Evolutionary conservation across 2,329 filamentous ascomycete species (phyloP), one percentile per base, ranked within the genome.

Genomic region (Diatrype stigma): DNA sequence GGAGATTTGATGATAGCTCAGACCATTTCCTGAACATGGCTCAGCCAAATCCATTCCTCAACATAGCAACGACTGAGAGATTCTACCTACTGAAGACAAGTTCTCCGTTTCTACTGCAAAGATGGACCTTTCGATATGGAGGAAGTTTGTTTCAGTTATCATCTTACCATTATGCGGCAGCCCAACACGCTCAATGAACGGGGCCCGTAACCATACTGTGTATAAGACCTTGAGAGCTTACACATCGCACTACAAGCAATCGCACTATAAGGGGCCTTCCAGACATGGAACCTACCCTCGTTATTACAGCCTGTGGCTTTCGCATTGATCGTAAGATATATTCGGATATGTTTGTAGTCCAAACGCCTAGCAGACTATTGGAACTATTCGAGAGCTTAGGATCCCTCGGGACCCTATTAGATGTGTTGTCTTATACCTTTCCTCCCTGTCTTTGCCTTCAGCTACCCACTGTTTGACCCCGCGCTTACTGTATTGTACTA

Each of bases 401-500:
- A 7, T 34, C 12, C 14, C 19, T 42, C 11, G 7, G 21, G 12
- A n/a, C n/a, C 40, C 40, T 44, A 44, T n/a, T 21, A 44, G 40
- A 7, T 22, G 40, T 21, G 16, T 44, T 23, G 14, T 44, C 26
- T 28, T 17, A 44, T 26, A n/a, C n/a, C n/a, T n/a, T n/a, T n/a
- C 21, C 40, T 23, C 40, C 40, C 40, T 16, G 40, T 44, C 40
- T 37, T 7, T 17, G 16, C 14, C 40, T 44, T 44, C 40, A 44
- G 40, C 40, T 26, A 26, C 40, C 40, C 40, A 44, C 40, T 21
- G 21, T 44, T 26, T 22, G 40, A 28, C 40, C 40, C 40, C 40
- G 40, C 40, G 40, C 40, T 44, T 44, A 44, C 40, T 44, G 40
- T 44, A 23, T 21, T n/a, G n/a, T n/a, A n/a, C n/a, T n/a, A n/a